Conservation (phyloP, 768 basidiomycete species). For the Lentinula lateritia region DNA sequence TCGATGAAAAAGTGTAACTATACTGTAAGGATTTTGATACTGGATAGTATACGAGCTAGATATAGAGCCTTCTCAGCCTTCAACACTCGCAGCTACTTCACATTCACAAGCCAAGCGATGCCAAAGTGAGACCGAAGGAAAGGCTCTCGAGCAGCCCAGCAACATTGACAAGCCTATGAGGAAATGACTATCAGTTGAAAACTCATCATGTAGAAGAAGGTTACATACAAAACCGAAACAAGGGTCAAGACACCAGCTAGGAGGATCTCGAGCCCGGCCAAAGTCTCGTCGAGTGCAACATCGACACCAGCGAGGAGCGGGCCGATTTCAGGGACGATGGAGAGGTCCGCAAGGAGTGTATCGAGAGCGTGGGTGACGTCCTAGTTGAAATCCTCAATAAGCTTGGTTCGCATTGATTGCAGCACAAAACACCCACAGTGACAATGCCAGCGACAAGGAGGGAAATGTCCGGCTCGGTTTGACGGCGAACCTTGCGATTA, state of each 20-base stretch:
- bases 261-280: constrained; percentile 20
- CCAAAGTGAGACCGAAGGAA: constrained; percentile 3
- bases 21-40: too few species aligned
- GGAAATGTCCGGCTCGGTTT: constrained; percentile 19
- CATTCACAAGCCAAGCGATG: constrained; percentile 2
- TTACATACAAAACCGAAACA: constrained; percentile 18
- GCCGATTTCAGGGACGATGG: constrained; percentile 17
- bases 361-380: constrained; percentile 17
- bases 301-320: constrained; percentile 18
- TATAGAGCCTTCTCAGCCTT: too few species aligned
- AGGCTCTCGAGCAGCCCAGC: neutral
- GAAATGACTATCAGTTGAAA: neutral
- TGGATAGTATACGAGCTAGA: too few species aligned
- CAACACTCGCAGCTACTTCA: too few species aligned
- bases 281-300: constrained; percentile 16
- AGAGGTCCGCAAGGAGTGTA: constrained; percentile 13
- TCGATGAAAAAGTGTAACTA: too few species aligned
- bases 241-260: constrained; percentile 22
- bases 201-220: neutral
- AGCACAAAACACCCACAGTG: constrained; percentile 11
- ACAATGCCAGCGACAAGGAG: constrained; percentile 19
- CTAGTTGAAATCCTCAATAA: neutral
- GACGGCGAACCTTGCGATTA: constrained; percentile 12
- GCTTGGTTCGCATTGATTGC: neutral
- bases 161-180: neutral